Percentiles rank a stretch among this genome's conserved stretches.
Conservation (phyloP, 2,329 filamentous ascomycete genomes). For the Beauveria sp. region DNA sequence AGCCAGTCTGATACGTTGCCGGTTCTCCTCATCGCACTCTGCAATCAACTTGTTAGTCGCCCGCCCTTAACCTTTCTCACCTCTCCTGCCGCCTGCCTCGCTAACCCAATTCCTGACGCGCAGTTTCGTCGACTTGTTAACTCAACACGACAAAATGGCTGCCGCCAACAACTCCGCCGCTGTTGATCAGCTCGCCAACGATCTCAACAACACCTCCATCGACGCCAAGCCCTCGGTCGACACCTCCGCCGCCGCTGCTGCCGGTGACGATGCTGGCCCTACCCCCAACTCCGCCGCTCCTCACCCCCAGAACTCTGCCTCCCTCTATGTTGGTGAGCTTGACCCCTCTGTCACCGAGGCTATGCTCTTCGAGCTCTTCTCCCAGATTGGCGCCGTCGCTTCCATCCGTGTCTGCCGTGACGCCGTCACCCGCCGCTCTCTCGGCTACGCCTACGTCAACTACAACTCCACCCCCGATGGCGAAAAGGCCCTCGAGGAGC, state of each 20-base stretch:
- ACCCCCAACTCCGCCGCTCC: constrained; percentile 67
- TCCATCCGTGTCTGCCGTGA: constrained; percentile 99
- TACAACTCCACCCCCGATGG: constrained; percentile 97
- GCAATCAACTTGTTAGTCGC: constrained; percentile 7
- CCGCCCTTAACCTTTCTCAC: not conserved
- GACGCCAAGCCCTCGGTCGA: constrained; percentile 65
- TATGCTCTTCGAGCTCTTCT: constrained; percentile 99
- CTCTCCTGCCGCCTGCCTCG: not conserved
- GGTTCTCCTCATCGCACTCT: constrained; percentile 15
- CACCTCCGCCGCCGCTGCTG: constrained; percentile 51
- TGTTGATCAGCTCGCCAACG: constrained; percentile 75
- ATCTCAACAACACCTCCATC: constrained; percentile 65
- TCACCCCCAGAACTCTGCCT: constrained; percentile 88
- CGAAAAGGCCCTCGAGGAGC: constrained; percentile 96
- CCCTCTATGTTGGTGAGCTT: constrained; percentile 97
- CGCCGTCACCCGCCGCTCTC: constrained; percentile 94
- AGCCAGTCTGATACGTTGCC: constrained; percentile 14
- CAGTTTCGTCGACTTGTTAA: constrained; percentile 14
- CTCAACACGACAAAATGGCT: constrained; percentile 44
- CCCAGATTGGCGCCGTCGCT: constrained; percentile 95
- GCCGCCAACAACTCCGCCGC: constrained; percentile 49
- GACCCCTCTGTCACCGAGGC: constrained; percentile 97
- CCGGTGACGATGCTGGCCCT: constrained; percentile 49
- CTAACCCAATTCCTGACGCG: constrained; percentile 9
- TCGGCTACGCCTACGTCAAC: constrained; percentile 99